Base-by-base conservation (phyloP, 345 rosid genomes). In the Hirschfeldia incana region DNA sequence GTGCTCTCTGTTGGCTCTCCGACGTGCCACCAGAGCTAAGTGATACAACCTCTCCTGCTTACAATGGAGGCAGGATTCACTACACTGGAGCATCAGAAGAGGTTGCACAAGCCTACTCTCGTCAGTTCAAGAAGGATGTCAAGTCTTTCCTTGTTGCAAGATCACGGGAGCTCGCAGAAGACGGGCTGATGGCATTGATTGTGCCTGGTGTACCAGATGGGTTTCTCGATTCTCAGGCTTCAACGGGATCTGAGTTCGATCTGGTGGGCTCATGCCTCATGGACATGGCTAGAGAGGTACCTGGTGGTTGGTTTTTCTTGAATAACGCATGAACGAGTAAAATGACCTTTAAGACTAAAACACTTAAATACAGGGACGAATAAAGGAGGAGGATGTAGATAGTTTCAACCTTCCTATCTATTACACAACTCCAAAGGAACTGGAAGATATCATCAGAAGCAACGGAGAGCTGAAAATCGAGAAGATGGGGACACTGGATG, bases 261-360 rank as follows among this genome's bases (percentile, higher is more conserved):
- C 28, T 78, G 12, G 8, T 85, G 29, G 87, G 81, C 11, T 70
- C 81, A 9, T 65, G 82, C 72, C 81, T 85, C 70, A 11, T 77
- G 80, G 87, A 85, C 71, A 80, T 87, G 85, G 83, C 75, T 1
- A 80, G 67, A 33, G 79, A 67, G 87, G 88, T 82, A 76, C 12
- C n/a, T 4, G 73, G 67, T 73, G 4, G 28, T 42, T 42, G 49
- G 12, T 30, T 67, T 73, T 37, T 29, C 67, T 44, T 15, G 21
- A 21, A 44, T 36, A 67, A 16, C 4, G 1, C 29, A 49, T 44
- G 55, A 33, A 58, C 33, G 29, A 30, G 0, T 6, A 55, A 17
- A 72, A 32, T 49, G 32, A 67, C 53, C 73, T 26, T 3, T 37
- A 64, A 58, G 8, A 21, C 13, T 26, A 58, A 58, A 21, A 27